Evolutionary conservation across 2,329 filamentous ascomycete genomes (phyloP).

Genomic region (Alternaria infectoria): DNA sequence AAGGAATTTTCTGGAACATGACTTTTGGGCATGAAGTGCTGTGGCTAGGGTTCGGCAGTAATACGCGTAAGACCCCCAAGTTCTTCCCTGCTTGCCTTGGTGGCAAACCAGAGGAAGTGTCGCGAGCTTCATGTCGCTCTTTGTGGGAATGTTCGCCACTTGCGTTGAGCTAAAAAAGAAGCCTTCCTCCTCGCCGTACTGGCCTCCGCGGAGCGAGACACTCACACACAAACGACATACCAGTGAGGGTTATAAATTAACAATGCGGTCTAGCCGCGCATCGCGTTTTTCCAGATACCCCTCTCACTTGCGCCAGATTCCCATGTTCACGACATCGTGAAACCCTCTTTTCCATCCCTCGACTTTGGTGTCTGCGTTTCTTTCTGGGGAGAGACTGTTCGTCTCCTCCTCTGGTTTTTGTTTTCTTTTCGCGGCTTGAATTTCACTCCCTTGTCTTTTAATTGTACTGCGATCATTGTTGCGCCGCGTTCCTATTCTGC

Average conservation of each 20-base stretch:
- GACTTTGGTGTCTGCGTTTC: background rate
- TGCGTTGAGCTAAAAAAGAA: background rate
- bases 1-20: background rate
- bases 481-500: background rate
- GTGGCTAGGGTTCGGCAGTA: background rate
- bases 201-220: constrained; percentile 6
- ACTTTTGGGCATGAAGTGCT: background rate
- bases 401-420: background rate
- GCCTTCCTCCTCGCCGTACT: background rate
- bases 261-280: constrained; percentile 17
- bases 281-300: constrained; percentile 7
- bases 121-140: constrained; percentile 1
- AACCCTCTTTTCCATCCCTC: background rate
- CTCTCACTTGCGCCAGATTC: constrained; percentile 9
- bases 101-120: constrained; percentile 3
- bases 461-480: background rate
- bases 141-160: background rate
- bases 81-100: background rate
- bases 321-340: constrained; percentile 10
- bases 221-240: background rate
- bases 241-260: constrained; percentile 10
- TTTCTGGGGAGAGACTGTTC: background rate
- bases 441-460: background rate
- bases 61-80: background rate
- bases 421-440: background rate